Conservation (phyloP, 352 stramenopile genomes). For the Aphanomyces stellatus region DNA sequence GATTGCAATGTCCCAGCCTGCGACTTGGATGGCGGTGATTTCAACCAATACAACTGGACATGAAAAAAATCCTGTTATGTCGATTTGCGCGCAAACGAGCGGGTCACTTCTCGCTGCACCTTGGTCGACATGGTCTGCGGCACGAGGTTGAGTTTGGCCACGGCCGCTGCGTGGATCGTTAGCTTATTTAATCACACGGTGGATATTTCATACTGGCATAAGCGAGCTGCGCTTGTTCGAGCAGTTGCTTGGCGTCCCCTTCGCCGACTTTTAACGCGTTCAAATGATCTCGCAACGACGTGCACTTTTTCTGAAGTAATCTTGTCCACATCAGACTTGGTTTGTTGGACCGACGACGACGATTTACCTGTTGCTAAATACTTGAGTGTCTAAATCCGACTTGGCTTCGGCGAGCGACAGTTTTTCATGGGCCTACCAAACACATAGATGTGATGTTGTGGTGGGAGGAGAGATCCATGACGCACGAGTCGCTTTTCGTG, state of each 20-base stretch:
- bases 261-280: not conserved
- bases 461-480: not conserved
- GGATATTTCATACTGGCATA: not conserved
- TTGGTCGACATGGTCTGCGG: not conserved
- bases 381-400: constrained; percentile 6
- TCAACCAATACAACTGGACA: no score
- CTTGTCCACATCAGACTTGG: not conserved
- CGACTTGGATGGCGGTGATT: not conserved
- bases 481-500: constrained; percentile 13
- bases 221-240: not conserved
- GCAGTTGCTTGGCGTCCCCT: not conserved
- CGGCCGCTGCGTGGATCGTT: not conserved
- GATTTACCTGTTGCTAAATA: constrained; percentile 10
- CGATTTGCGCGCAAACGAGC: not conserved
- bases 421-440: constrained; percentile 15
- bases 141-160: not conserved
- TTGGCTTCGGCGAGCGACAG: constrained; percentile 19
- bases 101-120: not conserved
- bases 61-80: no score
- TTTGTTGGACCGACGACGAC: not conserved
- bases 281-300: not conserved
- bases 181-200: not conserved
- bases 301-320: not conserved
- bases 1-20: not conserved
- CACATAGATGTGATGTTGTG: no score